Conservation (phyloP, 306 rosid species). For the Begonia peltatifolia region DNA sequence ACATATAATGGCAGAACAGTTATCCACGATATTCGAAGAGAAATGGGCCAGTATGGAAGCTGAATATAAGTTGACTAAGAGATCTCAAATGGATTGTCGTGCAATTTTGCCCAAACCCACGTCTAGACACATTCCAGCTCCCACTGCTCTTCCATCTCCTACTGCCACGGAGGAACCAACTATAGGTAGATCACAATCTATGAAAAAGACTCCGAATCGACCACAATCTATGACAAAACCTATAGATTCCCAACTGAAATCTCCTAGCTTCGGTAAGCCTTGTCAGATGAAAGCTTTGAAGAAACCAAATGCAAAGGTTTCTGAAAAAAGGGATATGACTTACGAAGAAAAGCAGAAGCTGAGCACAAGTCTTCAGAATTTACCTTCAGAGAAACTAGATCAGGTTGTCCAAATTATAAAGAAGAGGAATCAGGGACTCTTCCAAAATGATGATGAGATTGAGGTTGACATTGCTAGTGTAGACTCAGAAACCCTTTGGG, state of each 20-base stretch:
- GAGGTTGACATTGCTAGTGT: conserved; percentile 81
- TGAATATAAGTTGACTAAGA: conserved; percentile 39
- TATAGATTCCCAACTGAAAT: conserved; percentile 14
- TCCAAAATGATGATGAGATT: conserved; percentile 82
- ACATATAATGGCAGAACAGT: conserved; percentile 72
- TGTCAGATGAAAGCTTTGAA: conserved; percentile 39
- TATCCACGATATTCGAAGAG: conserved; percentile 61
- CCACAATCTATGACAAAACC: conserved; percentile 38
- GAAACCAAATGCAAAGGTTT: conserved; percentile 78
- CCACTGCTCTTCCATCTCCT: conserved; percentile 10
- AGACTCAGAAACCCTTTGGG: conserved; percentile 90
- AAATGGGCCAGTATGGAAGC: conserved; percentile 53
- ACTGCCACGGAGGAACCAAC: conserved; percentile 27
- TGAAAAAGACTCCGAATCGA: conserved; percentile 36
- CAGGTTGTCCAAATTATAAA: conserved; percentile 63
- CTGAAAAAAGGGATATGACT: conserved; percentile 70
- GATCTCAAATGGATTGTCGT: conserved; percentile 22
- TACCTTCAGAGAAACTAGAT: conserved; percentile 76
- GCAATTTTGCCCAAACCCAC: conserved; percentile 25
- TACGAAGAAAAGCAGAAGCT: conserved; percentile 76
- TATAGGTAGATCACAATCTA: conserved; percentile 48
- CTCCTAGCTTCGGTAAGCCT: conserved; percentile 27
- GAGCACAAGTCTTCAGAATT: conserved; percentile 51
- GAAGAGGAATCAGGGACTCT: conserved; percentile 53
- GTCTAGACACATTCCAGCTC: conserved; percentile 23